Base-by-base conservation (phyloP, 1,284 basidiomycete species). In the Somion occarium region DNA sequence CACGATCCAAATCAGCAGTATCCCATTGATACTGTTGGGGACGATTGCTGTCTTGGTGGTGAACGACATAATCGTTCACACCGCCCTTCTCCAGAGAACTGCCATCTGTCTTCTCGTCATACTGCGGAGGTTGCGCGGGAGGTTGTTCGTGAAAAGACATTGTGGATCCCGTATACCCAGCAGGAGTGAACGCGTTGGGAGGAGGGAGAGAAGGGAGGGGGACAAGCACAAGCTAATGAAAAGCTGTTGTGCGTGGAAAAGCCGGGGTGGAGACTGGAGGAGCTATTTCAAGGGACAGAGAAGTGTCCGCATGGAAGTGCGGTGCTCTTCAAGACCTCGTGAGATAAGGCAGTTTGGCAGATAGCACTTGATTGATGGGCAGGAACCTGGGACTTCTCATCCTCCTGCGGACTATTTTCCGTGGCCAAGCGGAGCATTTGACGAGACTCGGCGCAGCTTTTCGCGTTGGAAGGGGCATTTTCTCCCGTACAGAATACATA, bases 1-100 rank as follows among this genome's bases (percentile, higher is more conserved):
- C 81, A 22, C 69, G 71, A 59, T 85, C 83, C 41, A 81, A 69
- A 61, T 85, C 82, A 48, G 75, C 71, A n/a, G 70, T 71, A 59
- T 82, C 76, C 55, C 83, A 77, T 53, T 64, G 58, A 64, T 38
- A 56, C 56, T 52, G 55, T 53, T 62, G 59, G 26, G 59, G 53
- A n/a, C n/a, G n/a, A 23, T 57, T 54, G 23, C 19, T 22, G 13
- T 43, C 42, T 13, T 19, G n/a, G 19, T 43, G 42, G 42, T 57
- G 56, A 20, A 61, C 64, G 56, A 61, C 63, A 51, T 63, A 61
- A 50, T 60, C 60, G 49, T 59, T 49, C 37, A 53, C 54, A 54
- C 48, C 50, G 49, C 66, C 69, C 61, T 71, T 69, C 59, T 71
- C 69, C 45, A 63, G 48, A 34, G 57, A 60, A 46, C 45, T 54